phyloP scores from a whole-genome alignment of 2,329 filamentous ascomycete species.

The Chaetomiaceae sp. region DNA sequence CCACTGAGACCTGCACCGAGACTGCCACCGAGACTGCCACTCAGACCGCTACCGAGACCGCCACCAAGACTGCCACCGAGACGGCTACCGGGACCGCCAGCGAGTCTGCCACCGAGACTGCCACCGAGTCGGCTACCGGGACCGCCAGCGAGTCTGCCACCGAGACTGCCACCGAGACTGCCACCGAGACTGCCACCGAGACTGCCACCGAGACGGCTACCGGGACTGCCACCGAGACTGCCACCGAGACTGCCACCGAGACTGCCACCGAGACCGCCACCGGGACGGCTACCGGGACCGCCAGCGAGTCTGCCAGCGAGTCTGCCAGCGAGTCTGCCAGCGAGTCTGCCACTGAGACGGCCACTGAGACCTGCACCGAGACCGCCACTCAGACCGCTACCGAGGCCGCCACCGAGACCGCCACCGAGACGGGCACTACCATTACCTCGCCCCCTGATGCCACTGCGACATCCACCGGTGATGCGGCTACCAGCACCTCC shows the following conservation, averaged over 20 bases:
- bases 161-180: neutral
- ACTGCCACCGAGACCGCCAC: too few relatives aligned
- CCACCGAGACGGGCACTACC: neutral
- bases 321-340: too few relatives aligned
- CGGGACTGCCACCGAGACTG: too few relatives aligned
- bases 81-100: neutral
- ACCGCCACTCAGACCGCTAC: constrained; percentile 6
- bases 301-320: too few relatives aligned
- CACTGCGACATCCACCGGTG: neutral
- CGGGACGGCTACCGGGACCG: too few relatives aligned
- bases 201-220: too few relatives aligned
- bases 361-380: neutral
- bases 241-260: too few relatives aligned
- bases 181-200: neutral
- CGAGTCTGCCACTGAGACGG: constrained; percentile 6
- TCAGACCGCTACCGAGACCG: neutral
- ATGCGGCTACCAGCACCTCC: too few relatives aligned
- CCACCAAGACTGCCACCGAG: neutral
- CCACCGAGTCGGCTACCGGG: neutral
- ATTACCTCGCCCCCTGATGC: neutral
- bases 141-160: too few relatives aligned
- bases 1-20: neutral
- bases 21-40: neutral
- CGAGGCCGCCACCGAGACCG: neutral
- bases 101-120: neutral